Percentiles rank a stretch among this genome's conserved stretches.
These are phyloP conservation scores for Acacia melanoxylon DNA, from an alignment of 306 rosid species.

Conservation along the genomic window DNA sequence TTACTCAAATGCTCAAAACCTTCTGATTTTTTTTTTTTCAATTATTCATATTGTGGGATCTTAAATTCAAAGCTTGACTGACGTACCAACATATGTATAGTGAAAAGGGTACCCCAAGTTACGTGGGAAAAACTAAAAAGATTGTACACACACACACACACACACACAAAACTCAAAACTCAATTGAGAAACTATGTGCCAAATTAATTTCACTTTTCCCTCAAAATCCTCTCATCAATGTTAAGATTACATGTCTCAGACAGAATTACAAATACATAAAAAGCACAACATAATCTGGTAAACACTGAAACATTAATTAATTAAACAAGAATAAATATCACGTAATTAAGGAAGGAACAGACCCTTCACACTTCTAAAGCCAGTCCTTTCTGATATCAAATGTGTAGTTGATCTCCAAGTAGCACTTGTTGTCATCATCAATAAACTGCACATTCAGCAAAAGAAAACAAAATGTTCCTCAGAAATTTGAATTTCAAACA, in stretches of 20 bases:
- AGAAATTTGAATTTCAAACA: conserved; percentile 40
- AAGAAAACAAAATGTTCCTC: background rate
- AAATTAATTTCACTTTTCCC: conserved; percentile 35
- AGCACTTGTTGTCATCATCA: conserved; percentile 90
- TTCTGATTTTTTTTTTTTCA: background rate
- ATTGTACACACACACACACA: background rate
- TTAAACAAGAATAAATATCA: conserved; percentile 12
- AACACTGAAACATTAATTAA: conserved; percentile 39
- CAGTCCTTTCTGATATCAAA: conserved; percentile 84
- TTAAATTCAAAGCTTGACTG: background rate
- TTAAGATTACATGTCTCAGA: conserved; percentile 45
- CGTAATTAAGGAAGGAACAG: conserved; percentile 2
- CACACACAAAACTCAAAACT: background rate
- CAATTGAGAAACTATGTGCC: background rate
- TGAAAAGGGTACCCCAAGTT: background rate
- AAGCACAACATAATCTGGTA: conserved; percentile 40
- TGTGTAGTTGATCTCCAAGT: conserved; percentile 88
- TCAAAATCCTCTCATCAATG: conserved; percentile 53
- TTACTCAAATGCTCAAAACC: background rate
- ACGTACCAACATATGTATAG: background rate
- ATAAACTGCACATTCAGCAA: conserved; percentile 51
- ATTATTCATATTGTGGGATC: background rate
- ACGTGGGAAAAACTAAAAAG: background rate
- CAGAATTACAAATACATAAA: conserved; percentile 20
- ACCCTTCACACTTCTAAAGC: conserved; percentile 43